Conservation (phyloP, 2,329 filamentous ascomycete species). For the Domatiomyces globalis region DNA sequence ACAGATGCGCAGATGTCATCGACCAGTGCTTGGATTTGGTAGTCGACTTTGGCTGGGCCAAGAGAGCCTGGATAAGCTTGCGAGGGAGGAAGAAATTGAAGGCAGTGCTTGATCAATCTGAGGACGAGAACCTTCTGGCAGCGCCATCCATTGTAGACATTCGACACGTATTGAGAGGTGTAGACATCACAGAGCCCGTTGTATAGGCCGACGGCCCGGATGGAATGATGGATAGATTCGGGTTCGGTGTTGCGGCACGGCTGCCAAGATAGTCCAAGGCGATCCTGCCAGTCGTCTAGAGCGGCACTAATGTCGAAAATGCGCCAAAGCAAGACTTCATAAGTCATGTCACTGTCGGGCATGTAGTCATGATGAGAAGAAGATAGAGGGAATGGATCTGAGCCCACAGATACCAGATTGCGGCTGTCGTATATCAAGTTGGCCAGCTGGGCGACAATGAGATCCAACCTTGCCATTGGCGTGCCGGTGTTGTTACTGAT, state of each 20-base stretch:
- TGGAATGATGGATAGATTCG: constrained; percentile 9
- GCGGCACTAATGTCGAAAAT: background rate
- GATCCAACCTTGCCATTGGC: constrained; percentile 9
- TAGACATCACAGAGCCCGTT: constrained; percentile 12
- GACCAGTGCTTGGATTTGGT: constrained; percentile 13
- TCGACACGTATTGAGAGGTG: constrained; percentile 9
- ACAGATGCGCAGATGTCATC: constrained; percentile 18
- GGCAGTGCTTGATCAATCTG: constrained; percentile 7
- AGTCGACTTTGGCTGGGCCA: constrained; percentile 1
- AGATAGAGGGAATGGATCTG: no score
- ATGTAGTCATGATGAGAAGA: background rate
- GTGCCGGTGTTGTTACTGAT: background rate
- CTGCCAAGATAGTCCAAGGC: constrained; percentile 9
- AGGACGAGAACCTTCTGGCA: constrained; percentile 6
- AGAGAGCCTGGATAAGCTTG: no score
- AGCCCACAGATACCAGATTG: background rate
- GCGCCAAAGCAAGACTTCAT: background rate
- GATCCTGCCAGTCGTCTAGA: constrained; percentile 6
- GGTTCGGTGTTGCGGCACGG: constrained; percentile 5
- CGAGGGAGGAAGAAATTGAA: constrained; percentile 1
- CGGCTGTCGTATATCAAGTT: constrained; percentile 1
- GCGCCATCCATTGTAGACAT: constrained; percentile 8
- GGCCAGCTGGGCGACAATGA: constrained; percentile 8
- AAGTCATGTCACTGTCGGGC: background rate
- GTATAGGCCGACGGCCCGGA: constrained; percentile 10